Evolutionary conservation across 345 rosid genomes (phyloP), one percentile per base, ranked within the genome.

Genomic region (Eucalyptus urophylla): DNA sequence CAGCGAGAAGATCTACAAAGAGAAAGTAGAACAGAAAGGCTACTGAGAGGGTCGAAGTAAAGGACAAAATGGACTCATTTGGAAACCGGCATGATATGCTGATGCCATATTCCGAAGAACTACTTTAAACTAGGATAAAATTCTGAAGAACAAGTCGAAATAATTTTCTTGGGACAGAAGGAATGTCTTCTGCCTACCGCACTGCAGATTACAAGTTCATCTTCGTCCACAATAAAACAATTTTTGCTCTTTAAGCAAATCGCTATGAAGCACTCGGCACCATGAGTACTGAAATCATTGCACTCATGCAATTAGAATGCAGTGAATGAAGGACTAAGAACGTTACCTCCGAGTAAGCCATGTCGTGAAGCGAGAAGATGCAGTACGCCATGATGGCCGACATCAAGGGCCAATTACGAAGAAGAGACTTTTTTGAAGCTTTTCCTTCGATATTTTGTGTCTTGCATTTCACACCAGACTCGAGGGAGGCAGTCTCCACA

Each of bases 301-400:
- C 27, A 19, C 27, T 21, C 11, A 11, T 76, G 47, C 24, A 37
- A 7, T 31, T 16, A 13, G 45, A 11, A 25, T 27, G 53, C 50
- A 5, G 58, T 13, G 87, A 85, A 50, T 16, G 51, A 85, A 54
- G 62, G 53, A 86, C 37, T 47, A 16, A n/a, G 58, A 50, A 89
- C 25, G 5, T 29, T 91, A 97, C 99, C 99, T 98, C 99, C 5
- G 97, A 86, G 92, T 97, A 98, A 89, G 99, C 98, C 99, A 98
- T 97, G 89, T 98, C 99, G 65, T 95, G 97, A 88, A 98, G 98
- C 27, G 99, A 95, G 92, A 97, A 95, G 90, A 96, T 87, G 33
- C 98, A 98, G 87, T 98, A 97, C 49, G 95, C 99, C 17, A 98
- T 91, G 80, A 97, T 95, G 49, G 99, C 94, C 44, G 99, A 98